Conservation (phyloP, 2,329 filamentous ascomycete genomes). For the Trichoderma citrinoviride region DNA sequence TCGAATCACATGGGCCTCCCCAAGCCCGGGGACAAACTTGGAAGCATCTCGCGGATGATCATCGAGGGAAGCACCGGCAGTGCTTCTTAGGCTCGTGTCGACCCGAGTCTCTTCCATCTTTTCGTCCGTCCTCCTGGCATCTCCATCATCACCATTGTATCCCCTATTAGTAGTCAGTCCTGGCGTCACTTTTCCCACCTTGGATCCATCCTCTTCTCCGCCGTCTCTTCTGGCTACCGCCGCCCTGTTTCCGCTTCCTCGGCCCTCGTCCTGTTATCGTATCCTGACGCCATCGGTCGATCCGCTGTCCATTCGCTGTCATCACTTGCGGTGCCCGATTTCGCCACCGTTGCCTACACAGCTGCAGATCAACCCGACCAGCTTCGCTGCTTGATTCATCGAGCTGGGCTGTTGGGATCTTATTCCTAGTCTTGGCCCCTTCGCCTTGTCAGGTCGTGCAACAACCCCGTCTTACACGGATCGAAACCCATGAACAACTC, state of each 20-base stretch:
- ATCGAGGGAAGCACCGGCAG: conserved; percentile 12
- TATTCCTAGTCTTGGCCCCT: background rate
- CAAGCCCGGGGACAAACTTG: no score
- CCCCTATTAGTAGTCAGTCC: background rate
- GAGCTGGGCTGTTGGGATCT: background rate
- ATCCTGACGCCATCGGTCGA: conserved; percentile 3
- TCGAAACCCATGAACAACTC: background rate
- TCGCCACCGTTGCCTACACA: conserved; percentile 1
- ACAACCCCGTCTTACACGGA: background rate
- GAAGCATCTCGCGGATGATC: conserved; percentile 14
- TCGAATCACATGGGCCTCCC: conserved; percentile 17
- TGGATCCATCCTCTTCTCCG: background rate
- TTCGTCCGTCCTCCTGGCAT: background rate
- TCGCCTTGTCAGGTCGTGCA: background rate
- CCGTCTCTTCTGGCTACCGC: background rate
- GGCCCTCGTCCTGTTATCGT: background rate
- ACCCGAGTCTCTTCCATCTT: background rate
- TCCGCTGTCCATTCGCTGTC: background rate
- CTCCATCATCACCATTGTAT: background rate
- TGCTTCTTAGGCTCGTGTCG: conserved; percentile 9
- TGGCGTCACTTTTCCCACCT: background rate
- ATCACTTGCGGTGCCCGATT: background rate
- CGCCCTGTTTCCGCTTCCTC: background rate
- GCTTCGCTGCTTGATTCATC: background rate
- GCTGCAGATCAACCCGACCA: background rate